phyloP scores from a whole-genome alignment of 2,329 filamentous ascomycete genomes.

The Diaporthe citri region DNA sequence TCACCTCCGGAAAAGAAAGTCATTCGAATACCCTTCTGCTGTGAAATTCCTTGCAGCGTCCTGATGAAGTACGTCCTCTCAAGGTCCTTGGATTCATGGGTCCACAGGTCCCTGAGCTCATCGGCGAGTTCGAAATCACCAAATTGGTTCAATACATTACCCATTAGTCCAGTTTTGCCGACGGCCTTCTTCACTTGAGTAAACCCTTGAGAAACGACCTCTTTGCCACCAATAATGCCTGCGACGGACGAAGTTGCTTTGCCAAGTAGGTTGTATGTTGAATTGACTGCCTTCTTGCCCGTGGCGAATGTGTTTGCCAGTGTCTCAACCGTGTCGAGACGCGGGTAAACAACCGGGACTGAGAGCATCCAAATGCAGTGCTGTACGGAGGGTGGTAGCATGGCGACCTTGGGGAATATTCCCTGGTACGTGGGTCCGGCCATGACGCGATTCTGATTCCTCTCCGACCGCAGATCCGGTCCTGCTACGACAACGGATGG shows the following conservation, averaged over 20 bases:
- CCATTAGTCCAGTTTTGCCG: conserved; percentile 95
- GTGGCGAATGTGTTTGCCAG: conserved; percentile 92
- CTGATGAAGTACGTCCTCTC: conserved; percentile 97
- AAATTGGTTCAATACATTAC: conserved; percentile 93
- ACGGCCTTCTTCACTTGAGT: conserved; percentile 96
- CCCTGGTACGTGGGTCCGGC: conserved; percentile 97
- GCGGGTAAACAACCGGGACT: conserved; percentile 90
- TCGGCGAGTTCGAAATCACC: conserved; percentile 95
- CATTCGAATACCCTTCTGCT: conserved; percentile 96
- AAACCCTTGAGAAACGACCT: conserved; percentile 92
- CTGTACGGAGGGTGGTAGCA: conserved; percentile 91
- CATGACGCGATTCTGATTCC: conserved; percentile 91
- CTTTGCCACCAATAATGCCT: conserved; percentile 94
- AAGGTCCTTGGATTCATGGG: conserved; percentile 96
- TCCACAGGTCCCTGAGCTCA: conserved; percentile 97
- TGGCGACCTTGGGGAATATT: conserved; percentile 94
- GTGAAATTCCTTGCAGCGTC: conserved; percentile 93
- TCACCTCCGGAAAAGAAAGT: conserved; percentile 92
- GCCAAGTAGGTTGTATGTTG: conserved; percentile 94
- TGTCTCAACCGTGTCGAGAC: conserved; percentile 91
- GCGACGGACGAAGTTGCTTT: conserved; percentile 96
- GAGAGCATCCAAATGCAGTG: conserved; percentile 98
- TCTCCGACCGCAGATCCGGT: conserved; percentile 90
- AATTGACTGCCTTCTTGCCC: conserved; percentile 96
- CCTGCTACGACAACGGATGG: conserved; percentile 92